Percentiles rank a stretch among this genome's conserved stretches.
Conservation (phyloP, 2,329 filamentous ascomycete genomes). For the Ophiostoma sp. region DNA sequence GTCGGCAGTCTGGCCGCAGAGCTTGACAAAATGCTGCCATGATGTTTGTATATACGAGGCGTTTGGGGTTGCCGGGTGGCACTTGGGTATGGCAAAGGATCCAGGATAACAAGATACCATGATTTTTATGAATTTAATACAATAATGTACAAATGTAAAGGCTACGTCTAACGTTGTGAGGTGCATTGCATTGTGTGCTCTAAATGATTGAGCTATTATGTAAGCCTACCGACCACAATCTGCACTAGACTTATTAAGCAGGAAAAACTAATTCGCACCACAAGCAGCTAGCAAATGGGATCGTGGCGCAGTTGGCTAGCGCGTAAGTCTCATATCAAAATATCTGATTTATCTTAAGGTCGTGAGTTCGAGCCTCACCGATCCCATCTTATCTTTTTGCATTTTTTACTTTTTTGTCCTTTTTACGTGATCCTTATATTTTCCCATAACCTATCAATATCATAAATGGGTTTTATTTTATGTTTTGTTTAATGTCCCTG, state of each 20-base stretch:
- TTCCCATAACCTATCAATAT: too few species aligned
- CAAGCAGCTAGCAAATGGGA: constrained; percentile 15
- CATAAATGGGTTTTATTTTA: background rate
- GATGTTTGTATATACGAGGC: constrained; percentile 16
- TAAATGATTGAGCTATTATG: background rate
- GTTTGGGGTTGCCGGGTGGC: constrained; percentile 15
- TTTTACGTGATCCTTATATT: background rate
- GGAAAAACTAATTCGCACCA: background rate
- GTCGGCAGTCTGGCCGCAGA: background rate
- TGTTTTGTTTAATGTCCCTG: background rate
- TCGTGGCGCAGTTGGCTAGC: constrained; percentile 18
- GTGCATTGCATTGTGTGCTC: too few species aligned
- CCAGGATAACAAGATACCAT: background rate
- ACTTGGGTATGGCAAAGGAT: background rate
- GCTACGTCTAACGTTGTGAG: too few species aligned
- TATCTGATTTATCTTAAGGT: constrained; percentile 24
- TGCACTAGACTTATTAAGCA: background rate
- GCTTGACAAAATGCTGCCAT: background rate
- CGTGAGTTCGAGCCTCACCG: constrained; percentile 29
- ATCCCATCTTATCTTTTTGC: constrained; percentile 17
- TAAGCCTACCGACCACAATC: background rate
- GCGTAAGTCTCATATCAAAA: constrained; percentile 15
- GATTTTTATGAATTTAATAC: background rate
- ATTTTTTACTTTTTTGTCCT: background rate
- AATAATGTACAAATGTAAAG: background rate